Evolutionary conservation across 768 basidiomycete genomes (phyloP), one percentile per base, ranked within the genome.

Genomic region (Hirschioporus abietinus): DNA sequence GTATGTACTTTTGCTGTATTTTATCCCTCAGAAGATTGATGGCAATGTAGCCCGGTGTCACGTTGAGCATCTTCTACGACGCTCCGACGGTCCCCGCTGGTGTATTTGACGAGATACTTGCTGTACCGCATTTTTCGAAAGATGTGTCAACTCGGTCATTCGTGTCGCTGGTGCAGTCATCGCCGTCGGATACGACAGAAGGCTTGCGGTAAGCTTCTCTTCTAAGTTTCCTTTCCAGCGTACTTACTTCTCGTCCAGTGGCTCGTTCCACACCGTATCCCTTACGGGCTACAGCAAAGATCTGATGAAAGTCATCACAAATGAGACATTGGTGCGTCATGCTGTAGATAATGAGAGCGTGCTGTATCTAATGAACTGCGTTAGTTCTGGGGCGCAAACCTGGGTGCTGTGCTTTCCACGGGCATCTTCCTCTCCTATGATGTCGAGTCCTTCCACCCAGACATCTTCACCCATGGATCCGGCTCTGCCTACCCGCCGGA

Each of bases 361-460:
- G 24, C n/a, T 18, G 6, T 61, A n/a, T n/a, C 12, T 35, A 42
- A 24, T 30, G 65, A 27, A 23, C 18, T 35, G 35, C 68, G 8
- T 8, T 18, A 87, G 83, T 81, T 81, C 72, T 85, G 82, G 82
- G 82, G 84, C 20, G 65, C 67, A 6, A 64, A 64, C 6, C 72
- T 81, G n/a, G 18, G 18, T 15, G 68, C 76, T 34, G 67, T 78
- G 26, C 68, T 75, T 23, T 75, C 78, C 65, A 78, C 82, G 62
- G 80, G 79, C 12, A 61, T 57, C 0, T 73, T 78, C 63, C 68
- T 79, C 65, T 74, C 77, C 42, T 85, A 86, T 71, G 80, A 78
- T 62, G 78, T 84, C 59, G 85, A 88, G 66, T 83, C 84, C 0
- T 81, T 86, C 77, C 76, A 84, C 1, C 73, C 82, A 0, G 69